Evolutionary conservation across 768 basidiomycete genomes (phyloP), one percentile per base, ranked within the genome.

Genomic region (Tylopilus balloui): DNA sequence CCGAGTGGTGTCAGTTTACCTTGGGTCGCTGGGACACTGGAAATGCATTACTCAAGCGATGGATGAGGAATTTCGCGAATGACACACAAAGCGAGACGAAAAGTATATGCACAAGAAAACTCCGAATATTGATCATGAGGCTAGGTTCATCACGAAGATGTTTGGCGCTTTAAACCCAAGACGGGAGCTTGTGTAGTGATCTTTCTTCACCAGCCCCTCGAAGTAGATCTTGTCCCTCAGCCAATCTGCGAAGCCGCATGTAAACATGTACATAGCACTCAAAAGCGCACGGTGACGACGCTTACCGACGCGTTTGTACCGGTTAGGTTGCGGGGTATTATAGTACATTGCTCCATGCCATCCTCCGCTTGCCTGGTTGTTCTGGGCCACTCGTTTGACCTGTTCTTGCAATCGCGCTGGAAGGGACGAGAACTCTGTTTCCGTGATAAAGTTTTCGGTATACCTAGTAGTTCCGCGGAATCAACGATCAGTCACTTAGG

Each of bases 81-180:
- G 39, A 43, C 44, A 47, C 39, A 54, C 41, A 47, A 54, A 42
- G 14, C 48, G 55, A 50, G 48, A 45, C 1, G 45, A 14, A 19
- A 45, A 35, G 41, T 53, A 54, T 42, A 46, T 52, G 13, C 36
- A 37, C 31, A 44, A 23, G 19, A 42, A 28, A 38, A 34, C 23
- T 39, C 20, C n/a, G n/a, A n/a, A n/a, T 13, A 17, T 41, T 23
- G 42, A 46, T 70, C 64, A 83, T n/a, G 73, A 66, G 11, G 73
- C 71, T 34, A 87, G 54, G 47, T 76, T 75, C 83, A 91, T 80
- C 32, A 89, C 73, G 61, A 88, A 88, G 32, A 90, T 78, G 60
- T 92, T 91, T 6, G 88, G 80, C 3, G 89, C 89, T 47, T 74
- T 77, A 68, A 80, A 92, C 2, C 89, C 89, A 24, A 92, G 78